Evolutionary conservation across 1,284 basidiomycete genomes (phyloP), one percentile per base, ranked within the genome.

Genomic region (Phaffia rhodozyma): DNA sequence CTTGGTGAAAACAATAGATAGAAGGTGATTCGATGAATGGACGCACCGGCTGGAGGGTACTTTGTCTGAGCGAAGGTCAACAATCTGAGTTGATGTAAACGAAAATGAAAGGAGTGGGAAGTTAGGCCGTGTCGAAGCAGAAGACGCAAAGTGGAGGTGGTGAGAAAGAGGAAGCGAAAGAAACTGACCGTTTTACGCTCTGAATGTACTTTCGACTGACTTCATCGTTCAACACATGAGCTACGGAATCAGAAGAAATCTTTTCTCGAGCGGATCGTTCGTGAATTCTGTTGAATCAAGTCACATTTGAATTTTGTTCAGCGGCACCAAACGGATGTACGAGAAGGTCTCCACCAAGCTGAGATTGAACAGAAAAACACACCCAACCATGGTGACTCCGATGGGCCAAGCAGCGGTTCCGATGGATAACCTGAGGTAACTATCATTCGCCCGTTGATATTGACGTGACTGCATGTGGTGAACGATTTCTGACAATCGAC

Each of bases 321-420:
- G 38, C 38, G 13, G 16, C 13, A 16, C 5, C 5, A 16, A 43
- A 29, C n/a, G 32, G 18, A 43, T 43, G 47, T 49, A 34, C 55
- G 27, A 6, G n/a, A 32, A 34, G 32, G 13, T 43, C 16, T 43
- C 13, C 50, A 60, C 21, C 54, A 56, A 18, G 6, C 25, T 2
- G 4, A 21, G 43, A 38, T 16, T 20, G 11, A 1, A 48, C 7
- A 23, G 59, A 48, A 30, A 55, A 4, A 80, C 85, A 48, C 74
- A 90, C 90, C 89, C 91, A 78, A 97, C 94, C 87, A 94, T 94
- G 66, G 96, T 98, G 5, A 98, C 96, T 62, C 96, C 96, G 72
- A 99, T 97, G 0, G 96, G 96, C 96, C 96, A 99, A 1, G 96
- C 93, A 0, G 96, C 94, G 72, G 97, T 99, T 21, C 96, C 96